Evolutionary conservation across 768 basidiomycete species (phyloP), one percentile per base, ranked within the genome.

Genomic region (Suillus variegatus): DNA sequence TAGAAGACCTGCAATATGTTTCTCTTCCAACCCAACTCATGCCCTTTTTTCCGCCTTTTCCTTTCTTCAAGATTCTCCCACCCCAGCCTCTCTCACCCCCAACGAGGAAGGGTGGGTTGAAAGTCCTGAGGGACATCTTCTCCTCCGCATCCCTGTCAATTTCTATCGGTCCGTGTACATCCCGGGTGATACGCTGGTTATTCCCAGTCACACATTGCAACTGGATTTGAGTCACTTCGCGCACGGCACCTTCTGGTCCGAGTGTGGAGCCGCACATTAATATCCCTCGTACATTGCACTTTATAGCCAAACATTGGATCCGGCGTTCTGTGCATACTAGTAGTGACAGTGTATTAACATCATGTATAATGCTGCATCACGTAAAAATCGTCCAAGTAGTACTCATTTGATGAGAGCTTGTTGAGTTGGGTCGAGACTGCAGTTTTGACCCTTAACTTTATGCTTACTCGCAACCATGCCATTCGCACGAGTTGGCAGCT

Each of bases 391-490:
- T 54, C 1, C 5, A 52, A 52, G 51, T 52, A 52, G 51, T 52
- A 52, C 51, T 28, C 49, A 51, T 51, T 25, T 51, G 22, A 49
- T 22, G 22, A 22, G 5, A 12, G n/a, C 5, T 46, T n/a, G 9
- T 25, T 25, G 2, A 25, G 13, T 16, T 14, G 0, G 14, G 49
- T 51, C 14, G 25, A 47, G 46, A 25, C n/a, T 14, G 18, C 3
- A 28, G 7, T 28, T 51, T 18, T 18, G 16, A 52, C 14, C 18
- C 8, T 32, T 41, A 16, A 41, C 57, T 18, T 61, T 36, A 61
- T 55, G 56, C 62, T 63, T 38, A 63, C 57, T 63, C 16, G 22
- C 18, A 20, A 10, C 6, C 18, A 63, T 63, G 62, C 61, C 62
- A 40, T 41, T 63, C 62, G 57, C 62, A 63, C 62, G 57, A 40